Evolutionary conservation across 2,329 filamentous ascomycete species (phyloP).

Genomic region (Stagonosporopsis vannaccii): DNA sequence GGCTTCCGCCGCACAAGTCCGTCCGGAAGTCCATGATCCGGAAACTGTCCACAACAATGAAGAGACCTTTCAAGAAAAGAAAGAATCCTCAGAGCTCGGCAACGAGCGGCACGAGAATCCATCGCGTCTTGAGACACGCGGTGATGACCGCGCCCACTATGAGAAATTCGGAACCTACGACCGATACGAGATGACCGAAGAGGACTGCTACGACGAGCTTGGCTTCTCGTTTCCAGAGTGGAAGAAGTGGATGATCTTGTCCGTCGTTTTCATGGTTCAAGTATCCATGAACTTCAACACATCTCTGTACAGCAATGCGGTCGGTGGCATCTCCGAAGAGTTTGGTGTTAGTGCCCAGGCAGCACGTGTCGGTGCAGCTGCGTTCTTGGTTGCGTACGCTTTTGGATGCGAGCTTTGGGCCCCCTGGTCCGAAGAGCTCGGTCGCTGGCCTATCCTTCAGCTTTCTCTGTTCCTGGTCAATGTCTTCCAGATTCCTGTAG

Average conservation of each 20-base stretch:
- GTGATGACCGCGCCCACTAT: conserved; percentile 39
- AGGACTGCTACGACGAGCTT: conserved; percentile 58
- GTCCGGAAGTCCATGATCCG: conserved; percentile 28
- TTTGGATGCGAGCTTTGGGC: conserved; percentile 91
- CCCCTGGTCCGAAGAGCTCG: conserved; percentile 85
- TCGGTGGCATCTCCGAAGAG: conserved; percentile 63
- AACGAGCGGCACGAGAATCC: conserved; percentile 31
- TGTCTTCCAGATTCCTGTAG: conserved; percentile 71
- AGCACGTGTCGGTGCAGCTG: conserved; percentile 75
- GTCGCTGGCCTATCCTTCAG: conserved; percentile 78
- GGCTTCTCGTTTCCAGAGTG: conserved; percentile 57
- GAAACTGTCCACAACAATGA: conserved; percentile 24
- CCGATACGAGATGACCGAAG: conserved; percentile 58
- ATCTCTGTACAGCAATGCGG: conserved; percentile 62
- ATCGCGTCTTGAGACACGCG: conserved; percentile 17
- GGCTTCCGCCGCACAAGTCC: conserved; percentile 14
- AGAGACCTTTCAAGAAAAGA: conserved; percentile 31
- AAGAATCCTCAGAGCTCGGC: conserved; percentile 30
- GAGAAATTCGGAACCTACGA: conserved; percentile 51
- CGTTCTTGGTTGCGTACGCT: conserved; percentile 81
- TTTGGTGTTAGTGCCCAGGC: conserved; percentile 73
- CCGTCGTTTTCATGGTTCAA: conserved; percentile 62
- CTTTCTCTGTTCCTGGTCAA: conserved; percentile 77
- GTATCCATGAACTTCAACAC: conserved; percentile 67
- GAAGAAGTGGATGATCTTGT: conserved; percentile 64